A percentile compares a stretch with the other conserved stretches of the same genome.
Evolutionary conservation across 116 monocot genomes (phyloP).

Genomic region (Phalaenopsis hybrid): DNA sequence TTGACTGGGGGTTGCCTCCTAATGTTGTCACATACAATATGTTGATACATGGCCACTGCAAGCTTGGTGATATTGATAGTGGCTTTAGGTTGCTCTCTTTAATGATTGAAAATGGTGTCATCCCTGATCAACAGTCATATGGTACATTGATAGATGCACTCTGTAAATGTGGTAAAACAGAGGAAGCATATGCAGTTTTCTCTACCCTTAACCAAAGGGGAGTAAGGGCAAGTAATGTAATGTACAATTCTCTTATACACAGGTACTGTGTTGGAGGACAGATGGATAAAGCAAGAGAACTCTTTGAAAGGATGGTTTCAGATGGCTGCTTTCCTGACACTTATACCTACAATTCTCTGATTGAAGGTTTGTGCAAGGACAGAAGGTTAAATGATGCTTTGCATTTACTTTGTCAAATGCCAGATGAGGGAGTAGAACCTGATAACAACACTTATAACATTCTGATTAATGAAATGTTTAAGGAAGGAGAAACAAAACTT

Average conservation of each 20-base stretch:
- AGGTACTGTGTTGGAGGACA: constrained; percentile 26
- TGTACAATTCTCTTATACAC: constrained; percentile 31
- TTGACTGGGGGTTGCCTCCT: constrained; percentile 21
- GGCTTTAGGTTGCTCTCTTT: constrained; percentile 35
- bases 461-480: constrained; percentile 34
- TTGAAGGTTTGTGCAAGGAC: constrained; percentile 30
- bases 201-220: constrained; percentile 12
- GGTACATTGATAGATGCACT: constrained; percentile 33
- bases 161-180: constrained; percentile 30
- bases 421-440: constrained; percentile 28
- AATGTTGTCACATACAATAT: constrained; percentile 27
- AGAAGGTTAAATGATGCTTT: constrained; percentile 27
- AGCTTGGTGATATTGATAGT: constrained; percentile 33
- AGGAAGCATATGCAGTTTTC: constrained; percentile 32
- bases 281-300: constrained; percentile 15
- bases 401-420: constrained; percentile 31
- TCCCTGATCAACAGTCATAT: constrained; percentile 35
- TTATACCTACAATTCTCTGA: constrained; percentile 39
- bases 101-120: constrained; percentile 35
- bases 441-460: constrained; percentile 36
- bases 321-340: constrained; percentile 29
- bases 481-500: constrained; percentile 23
- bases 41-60: constrained; percentile 51
- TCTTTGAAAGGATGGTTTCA: constrained; percentile 28
- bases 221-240: constrained; percentile 22